Percentiles rank a stretch among this genome's conserved stretches.
phyloP scores from a whole-genome alignment of 257 asterid genomes.

The Jasminum sambac region DNA sequence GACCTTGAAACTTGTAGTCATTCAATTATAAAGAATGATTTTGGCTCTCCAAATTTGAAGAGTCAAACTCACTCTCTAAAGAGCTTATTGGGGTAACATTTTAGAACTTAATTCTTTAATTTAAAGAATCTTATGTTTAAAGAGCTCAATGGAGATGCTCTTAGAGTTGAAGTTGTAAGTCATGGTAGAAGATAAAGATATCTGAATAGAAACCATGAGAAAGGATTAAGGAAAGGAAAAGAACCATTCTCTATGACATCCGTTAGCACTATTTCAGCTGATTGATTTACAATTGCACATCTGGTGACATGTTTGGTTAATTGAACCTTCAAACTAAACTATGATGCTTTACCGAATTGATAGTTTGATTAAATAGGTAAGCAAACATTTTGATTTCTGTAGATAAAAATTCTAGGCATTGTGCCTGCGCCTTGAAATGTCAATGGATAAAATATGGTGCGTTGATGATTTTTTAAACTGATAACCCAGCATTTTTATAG shows the following conservation, averaged over 20 bases:
- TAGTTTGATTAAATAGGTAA: background rate
- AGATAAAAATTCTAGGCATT: background rate
- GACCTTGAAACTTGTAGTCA: too few relatives aligned
- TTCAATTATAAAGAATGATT: too few relatives aligned
- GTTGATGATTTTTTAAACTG: background rate
- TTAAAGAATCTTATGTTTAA: too few relatives aligned
- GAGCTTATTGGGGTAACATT: too few relatives aligned
- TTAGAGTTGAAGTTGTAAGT: background rate
- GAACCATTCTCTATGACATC: background rate
- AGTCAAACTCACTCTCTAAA: too few relatives aligned
- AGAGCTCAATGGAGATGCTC: too few relatives aligned
- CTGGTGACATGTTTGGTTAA: background rate
- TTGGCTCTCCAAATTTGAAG: too few relatives aligned
- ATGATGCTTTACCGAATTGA: background rate
- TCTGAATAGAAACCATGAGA: background rate
- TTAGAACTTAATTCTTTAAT: too few relatives aligned
- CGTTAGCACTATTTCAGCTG: background rate
- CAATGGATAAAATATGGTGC: background rate
- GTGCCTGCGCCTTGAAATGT: background rate
- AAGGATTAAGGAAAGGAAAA: background rate
- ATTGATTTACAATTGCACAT: background rate
- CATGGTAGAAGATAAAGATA: background rate
- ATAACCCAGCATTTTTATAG: background rate
- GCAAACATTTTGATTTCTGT: background rate
- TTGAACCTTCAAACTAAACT: background rate